These are phyloP conservation scores for Daldinia concentrica DNA, from an alignment of 495 filamentous ascomycete genomes.

Conservation along the genomic window DNA sequence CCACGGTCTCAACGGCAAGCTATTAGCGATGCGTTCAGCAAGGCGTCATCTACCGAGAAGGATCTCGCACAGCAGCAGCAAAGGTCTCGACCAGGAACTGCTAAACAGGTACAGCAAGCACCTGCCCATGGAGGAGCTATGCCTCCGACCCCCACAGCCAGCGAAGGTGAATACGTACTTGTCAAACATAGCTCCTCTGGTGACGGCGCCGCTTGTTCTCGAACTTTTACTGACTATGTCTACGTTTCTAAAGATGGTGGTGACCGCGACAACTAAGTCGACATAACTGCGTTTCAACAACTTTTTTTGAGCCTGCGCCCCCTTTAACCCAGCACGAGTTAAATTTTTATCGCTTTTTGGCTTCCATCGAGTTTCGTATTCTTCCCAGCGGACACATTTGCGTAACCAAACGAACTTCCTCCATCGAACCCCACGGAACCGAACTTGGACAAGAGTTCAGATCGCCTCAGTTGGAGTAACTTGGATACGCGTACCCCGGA, in stretches of 20 bases:
- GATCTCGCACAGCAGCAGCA: slow-evolving; percentile 46
- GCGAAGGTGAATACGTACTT: slow-evolving; percentile 66
- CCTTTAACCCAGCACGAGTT: slow-evolving; percentile 24
- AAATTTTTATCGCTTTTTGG: slow-evolving; percentile 17
- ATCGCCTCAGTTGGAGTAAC: neutral
- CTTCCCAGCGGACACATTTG: neutral
- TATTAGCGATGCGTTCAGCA: slow-evolving; percentile 46
- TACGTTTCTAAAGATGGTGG: slow-evolving; percentile 48
- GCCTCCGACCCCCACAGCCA: slow-evolving; percentile 64
- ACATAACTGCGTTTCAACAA: slow-evolving; percentile 17
- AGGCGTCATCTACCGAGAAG: slow-evolving; percentile 38
- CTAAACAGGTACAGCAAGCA: slow-evolving; percentile 54
- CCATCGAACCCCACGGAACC: slow-evolving; percentile 5
- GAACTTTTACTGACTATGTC: slow-evolving; percentile 48
- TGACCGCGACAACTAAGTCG: slow-evolving; percentile 45
- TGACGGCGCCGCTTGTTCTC: slow-evolving; percentile 41
- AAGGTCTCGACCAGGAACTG: slow-evolving; percentile 54
- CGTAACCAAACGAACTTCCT: slow-evolving; percentile 17
- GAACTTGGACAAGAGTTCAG: slow-evolving; percentile 26
- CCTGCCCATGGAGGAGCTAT: slow-evolving; percentile 58
- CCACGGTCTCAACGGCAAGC: slow-evolving; percentile 48
- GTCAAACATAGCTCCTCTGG: slow-evolving; percentile 46
- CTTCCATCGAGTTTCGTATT: slow-evolving; percentile 17
- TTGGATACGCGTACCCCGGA: slow-evolving; percentile 29
- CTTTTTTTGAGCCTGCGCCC: slow-evolving; percentile 1